Percentiles rank a stretch among this genome's conserved stretches.
Evolutionary conservation across 345 rosid genomes (phyloP).

Genomic region (Brassica rapa): DNA sequence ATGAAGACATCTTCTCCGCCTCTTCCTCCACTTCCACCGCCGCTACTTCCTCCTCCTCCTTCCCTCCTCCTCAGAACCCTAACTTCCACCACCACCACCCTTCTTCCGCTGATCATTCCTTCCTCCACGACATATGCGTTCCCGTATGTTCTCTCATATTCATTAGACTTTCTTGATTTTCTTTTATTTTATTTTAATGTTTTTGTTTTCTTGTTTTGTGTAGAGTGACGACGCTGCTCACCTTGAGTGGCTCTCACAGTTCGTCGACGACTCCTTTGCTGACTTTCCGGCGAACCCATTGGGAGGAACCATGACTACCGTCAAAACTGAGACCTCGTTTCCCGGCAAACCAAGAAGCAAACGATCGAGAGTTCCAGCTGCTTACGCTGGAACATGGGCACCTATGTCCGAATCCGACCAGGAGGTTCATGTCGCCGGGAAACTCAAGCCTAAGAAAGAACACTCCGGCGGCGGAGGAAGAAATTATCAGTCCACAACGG

Average conservation of each 20-base stretch:
- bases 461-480: slow-evolving; percentile 42
- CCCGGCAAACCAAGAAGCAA: slow-evolving; percentile 55
- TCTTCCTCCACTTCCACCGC: slow-evolving; percentile 43
- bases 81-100: slow-evolving; percentile 46
- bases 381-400: slow-evolving; percentile 39
- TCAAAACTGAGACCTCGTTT: slow-evolving; percentile 45
- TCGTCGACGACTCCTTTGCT: slow-evolving; percentile 73
- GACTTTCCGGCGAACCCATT: slow-evolving; percentile 55
- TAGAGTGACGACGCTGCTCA: slow-evolving; percentile 86
- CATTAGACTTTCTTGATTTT: background rate
- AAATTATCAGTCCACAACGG: slow-evolving; percentile 1
- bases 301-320: slow-evolving; percentile 40
- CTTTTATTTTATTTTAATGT: background rate
- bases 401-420: slow-evolving; percentile 32
- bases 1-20: slow-evolving; percentile 45
- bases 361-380: slow-evolving; percentile 47
- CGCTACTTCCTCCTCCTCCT: slow-evolving; percentile 39
- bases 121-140: slow-evolving; percentile 65
- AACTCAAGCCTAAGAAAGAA: slow-evolving; percentile 46
- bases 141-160: slow-evolving; percentile 46
- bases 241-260: slow-evolving; percentile 81
- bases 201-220: background rate
- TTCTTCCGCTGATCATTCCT: slow-evolving; percentile 38
- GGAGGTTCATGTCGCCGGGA: slow-evolving; percentile 21
- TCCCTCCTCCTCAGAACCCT: slow-evolving; percentile 24